Evolutionary conservation across 495 filamentous ascomycete species (phyloP).

Genomic region (Talaromyces liani): DNA sequence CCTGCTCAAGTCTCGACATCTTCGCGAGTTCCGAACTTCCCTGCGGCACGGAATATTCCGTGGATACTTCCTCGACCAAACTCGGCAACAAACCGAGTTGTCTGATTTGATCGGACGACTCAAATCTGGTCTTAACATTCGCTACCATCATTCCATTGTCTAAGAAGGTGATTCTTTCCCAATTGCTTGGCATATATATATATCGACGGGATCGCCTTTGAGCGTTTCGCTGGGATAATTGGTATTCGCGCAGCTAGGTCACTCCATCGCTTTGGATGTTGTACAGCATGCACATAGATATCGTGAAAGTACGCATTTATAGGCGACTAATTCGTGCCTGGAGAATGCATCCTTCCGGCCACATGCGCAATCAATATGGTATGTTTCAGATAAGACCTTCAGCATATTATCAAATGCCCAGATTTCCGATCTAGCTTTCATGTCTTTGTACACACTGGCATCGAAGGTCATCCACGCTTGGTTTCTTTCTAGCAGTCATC

Average conservation of each 20-base stretch:
- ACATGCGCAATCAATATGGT: not conserved
- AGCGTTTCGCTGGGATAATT: no score
- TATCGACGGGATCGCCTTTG: no score
- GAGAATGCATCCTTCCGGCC: not conserved
- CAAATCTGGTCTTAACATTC: not conserved
- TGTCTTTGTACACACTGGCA: not conserved
- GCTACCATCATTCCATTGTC: no score
- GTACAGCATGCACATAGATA: no score
- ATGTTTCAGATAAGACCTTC: not conserved
- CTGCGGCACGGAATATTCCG: not conserved
- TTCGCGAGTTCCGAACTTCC: not conserved
- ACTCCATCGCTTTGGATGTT: no score
- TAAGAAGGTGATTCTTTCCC: no score
- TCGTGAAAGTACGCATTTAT: no score
- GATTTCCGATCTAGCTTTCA: not conserved
- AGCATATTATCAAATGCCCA: not conserved
- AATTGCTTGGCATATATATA: no score
- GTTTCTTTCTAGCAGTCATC: not conserved
- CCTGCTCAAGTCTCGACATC: not conserved
- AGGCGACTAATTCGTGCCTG: no score
- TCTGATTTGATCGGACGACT: not conserved
- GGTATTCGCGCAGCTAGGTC: no score
- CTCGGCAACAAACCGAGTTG: not conserved
- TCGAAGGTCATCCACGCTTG: not conserved
- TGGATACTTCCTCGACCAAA: not conserved